Conservation (phyloP, 2,329 filamentous ascomycete species). For the Clonostachys rosea region DNA sequence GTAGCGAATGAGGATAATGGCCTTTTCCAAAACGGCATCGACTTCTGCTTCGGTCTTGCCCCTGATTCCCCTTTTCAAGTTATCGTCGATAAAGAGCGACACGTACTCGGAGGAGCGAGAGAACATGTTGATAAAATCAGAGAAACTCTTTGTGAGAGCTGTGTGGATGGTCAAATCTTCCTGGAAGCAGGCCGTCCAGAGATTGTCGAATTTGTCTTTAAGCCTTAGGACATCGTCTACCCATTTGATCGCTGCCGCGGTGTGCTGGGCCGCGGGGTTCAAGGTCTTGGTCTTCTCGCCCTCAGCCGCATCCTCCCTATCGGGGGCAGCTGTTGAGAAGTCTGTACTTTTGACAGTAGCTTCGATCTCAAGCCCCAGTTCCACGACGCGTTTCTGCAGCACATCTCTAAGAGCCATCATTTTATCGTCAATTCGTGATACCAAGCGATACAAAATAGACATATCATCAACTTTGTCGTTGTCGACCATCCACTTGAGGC, state of each 20-base stretch:
- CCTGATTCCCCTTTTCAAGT: slow-evolving; percentile 88
- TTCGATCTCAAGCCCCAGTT: slow-evolving; percentile 81
- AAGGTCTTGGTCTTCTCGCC: slow-evolving; percentile 26
- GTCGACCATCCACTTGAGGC: slow-evolving; percentile 85
- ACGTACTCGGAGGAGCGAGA: slow-evolving; percentile 82
- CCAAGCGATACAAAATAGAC: slow-evolving; percentile 74
- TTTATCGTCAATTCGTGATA: slow-evolving; percentile 70
- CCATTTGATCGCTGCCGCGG: slow-evolving; percentile 86
- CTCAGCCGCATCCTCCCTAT: slow-evolving; percentile 42
- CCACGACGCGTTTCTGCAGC: slow-evolving; percentile 70
- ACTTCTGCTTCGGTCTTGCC: slow-evolving; percentile 88
- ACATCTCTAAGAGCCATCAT: slow-evolving; percentile 67
- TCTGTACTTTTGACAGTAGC: slow-evolving; percentile 53
- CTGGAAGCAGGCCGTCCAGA: slow-evolving; percentile 70
- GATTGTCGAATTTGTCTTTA: slow-evolving; percentile 83
- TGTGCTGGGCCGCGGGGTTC: slow-evolving; percentile 67
- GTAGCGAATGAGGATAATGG: slow-evolving; percentile 82
- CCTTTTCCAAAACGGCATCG: slow-evolving; percentile 80
- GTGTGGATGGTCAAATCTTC: slow-evolving; percentile 75
- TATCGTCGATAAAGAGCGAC: slow-evolving; percentile 95
- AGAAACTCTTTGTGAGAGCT: slow-evolving; percentile 79
- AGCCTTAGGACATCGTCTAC: slow-evolving; percentile 83
- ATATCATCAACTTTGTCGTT: slow-evolving; percentile 79
- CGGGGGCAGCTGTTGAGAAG: slow-evolving; percentile 35
- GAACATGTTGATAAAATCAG: slow-evolving; percentile 93